Evolutionary conservation across 441 rosid species (phyloP).

Genomic region (Flueggea neowawraea): DNA sequence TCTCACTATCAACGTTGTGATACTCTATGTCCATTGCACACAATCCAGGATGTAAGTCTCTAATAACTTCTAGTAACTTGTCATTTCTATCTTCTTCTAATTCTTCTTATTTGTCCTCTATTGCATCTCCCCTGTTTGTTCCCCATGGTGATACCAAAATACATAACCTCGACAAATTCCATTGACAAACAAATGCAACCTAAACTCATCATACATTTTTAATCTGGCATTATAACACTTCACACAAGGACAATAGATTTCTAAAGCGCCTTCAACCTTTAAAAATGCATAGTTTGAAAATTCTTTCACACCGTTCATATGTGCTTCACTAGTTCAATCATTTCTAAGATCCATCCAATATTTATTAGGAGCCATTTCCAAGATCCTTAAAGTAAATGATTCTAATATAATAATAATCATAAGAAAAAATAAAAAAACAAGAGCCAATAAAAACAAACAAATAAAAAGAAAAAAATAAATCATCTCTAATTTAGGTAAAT

Average conservation of each 20-base stretch:
- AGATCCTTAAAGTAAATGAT: no score
- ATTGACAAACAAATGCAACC: background rate
- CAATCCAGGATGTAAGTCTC: background rate
- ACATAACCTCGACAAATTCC: background rate
- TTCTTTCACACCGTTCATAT: no score
- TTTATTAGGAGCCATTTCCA: no score
- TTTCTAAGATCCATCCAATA: no score
- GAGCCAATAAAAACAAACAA: no score
- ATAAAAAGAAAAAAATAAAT: no score
- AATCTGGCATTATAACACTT: background rate
- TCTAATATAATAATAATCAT: no score
- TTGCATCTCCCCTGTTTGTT: background rate
- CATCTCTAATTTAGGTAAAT: no score
- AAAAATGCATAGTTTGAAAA: background rate
- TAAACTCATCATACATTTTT: background rate
- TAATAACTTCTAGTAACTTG: background rate
- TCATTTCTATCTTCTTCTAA: background rate
- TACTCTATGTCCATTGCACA: background rate
- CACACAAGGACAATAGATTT: background rate
- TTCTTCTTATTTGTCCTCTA: background rate
- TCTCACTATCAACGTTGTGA: background rate
- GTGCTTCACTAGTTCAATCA: no score
- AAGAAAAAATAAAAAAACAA: no score
- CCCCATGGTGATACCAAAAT: slow-evolving; percentile 1
- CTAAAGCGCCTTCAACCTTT: background rate